Evolutionary conservation across 2,329 filamentous ascomycete genomes (phyloP).

Genomic region (Ceratocystis alfenasii): DNA sequence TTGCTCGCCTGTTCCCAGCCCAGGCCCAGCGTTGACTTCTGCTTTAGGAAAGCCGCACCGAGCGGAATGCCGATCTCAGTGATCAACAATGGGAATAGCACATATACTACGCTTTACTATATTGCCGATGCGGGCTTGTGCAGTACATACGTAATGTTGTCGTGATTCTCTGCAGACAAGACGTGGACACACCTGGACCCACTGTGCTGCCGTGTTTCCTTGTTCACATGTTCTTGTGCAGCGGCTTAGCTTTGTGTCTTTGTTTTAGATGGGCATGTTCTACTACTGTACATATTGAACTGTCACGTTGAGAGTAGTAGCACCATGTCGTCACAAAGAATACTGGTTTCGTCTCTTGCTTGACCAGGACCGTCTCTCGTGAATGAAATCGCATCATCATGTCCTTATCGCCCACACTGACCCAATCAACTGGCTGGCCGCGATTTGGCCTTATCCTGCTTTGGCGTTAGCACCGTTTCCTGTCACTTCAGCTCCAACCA

Average conservation of each 20-base stretch:
- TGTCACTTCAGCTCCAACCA: slow-evolving; percentile 4
- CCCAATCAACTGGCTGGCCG: background rate
- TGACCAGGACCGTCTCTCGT: background rate
- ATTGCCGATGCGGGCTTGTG: too few species aligned
- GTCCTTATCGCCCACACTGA: background rate
- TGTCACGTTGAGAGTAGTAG: background rate
- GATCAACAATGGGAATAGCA: background rate
- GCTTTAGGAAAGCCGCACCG: slow-evolving; percentile 16
- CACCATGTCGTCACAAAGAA: background rate
- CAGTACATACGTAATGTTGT: too few species aligned
- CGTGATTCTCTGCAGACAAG: too few species aligned
- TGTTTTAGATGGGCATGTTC: too few species aligned
- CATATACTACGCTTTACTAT: background rate
- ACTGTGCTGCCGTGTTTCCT: too few species aligned
- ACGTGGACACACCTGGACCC: too few species aligned
- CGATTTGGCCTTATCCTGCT: background rate
- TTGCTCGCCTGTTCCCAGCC: background rate
- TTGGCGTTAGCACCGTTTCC: background rate
- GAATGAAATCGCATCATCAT: background rate
- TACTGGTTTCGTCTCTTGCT: background rate
- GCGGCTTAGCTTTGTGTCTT: too few species aligned
- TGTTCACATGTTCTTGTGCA: too few species aligned
- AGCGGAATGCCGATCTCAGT: slow-evolving; percentile 10
- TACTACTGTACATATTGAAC: too few species aligned
- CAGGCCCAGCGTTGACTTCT: background rate